Conservation (phyloP, 1,284 basidiomycete genomes). For the Cutaneotrichosporon sp. region DNA sequence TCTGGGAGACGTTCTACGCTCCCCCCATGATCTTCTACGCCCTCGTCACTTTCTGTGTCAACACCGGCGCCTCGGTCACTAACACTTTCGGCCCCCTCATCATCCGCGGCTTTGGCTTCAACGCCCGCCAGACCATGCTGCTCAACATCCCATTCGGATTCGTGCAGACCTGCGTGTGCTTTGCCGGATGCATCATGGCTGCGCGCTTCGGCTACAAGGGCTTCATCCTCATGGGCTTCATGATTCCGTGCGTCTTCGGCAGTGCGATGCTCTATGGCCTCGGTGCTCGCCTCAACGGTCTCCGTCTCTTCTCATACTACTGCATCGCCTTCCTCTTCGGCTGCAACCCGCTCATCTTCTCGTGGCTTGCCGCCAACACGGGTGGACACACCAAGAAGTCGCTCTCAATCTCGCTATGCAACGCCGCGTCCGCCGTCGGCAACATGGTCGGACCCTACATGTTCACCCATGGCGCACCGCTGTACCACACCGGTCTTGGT, state of each 20-base stretch:
- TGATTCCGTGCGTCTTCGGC: slow-evolving; percentile 41
- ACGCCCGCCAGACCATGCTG: slow-evolving; percentile 36
- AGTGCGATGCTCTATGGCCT: slow-evolving; percentile 40
- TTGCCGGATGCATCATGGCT: slow-evolving; percentile 28
- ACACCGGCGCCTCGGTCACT: slow-evolving; percentile 36
- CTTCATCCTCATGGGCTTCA: slow-evolving; percentile 32
- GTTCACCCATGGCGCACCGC: slow-evolving; percentile 32
- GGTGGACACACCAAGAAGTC: slow-evolving; percentile 46
- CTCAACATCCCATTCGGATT: slow-evolving; percentile 49
- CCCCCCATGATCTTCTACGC: slow-evolving; percentile 38
- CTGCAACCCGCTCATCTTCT: slow-evolving; percentile 36
- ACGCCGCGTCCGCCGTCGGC: slow-evolving; percentile 33
- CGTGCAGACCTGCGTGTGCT: slow-evolving; percentile 31
- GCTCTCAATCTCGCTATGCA: slow-evolving; percentile 34
- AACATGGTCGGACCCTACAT: slow-evolving; percentile 39
- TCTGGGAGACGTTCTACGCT: slow-evolving; percentile 39
- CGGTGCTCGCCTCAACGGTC: slow-evolving; percentile 18
- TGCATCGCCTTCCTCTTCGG: slow-evolving; percentile 42
- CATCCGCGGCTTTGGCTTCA: slow-evolving; percentile 43
- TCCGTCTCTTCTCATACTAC: slow-evolving; percentile 26
- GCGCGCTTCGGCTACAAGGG: slow-evolving; percentile 33
- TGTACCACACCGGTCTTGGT: slow-evolving; percentile 35
- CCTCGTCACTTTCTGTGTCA: slow-evolving; percentile 35
- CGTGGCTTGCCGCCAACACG: slow-evolving; percentile 37
- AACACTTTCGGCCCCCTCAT: slow-evolving; percentile 46